These are phyloP conservation scores for Syzygium malaccense DNA, from an alignment of 441 rosid species.

Conservation along the genomic window DNA sequence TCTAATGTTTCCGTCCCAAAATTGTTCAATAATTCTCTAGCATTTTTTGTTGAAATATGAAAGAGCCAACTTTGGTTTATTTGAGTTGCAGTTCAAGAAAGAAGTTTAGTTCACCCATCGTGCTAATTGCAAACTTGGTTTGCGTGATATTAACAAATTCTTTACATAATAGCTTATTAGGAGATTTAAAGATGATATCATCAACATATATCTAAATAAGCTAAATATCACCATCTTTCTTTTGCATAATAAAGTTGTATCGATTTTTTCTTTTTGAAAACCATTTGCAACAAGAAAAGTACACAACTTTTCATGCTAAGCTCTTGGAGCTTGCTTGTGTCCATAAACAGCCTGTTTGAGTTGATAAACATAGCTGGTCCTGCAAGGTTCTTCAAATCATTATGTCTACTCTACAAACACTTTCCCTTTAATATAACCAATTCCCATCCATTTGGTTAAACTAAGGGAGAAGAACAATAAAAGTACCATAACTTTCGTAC, in stretches of 20 bases:
- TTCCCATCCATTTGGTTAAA: not conserved
- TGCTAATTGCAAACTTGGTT: no score
- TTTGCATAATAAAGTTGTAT: not conserved
- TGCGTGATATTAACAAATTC: not conserved
- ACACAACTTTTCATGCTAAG: no score
- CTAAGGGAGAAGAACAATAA: no score
- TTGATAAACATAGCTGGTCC: not conserved
- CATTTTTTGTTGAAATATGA: no score
- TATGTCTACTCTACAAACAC: not conserved
- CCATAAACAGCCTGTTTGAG: no score
- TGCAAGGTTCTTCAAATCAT: not conserved
- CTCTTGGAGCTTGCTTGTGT: no score
- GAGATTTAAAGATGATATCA: not conserved
- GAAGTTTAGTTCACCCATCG: no score
- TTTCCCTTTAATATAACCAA: no score
- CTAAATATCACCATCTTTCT: not conserved
- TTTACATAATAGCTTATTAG: not conserved
- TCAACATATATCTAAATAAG: not conserved
- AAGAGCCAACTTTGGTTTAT: not conserved
- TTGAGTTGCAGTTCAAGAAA: not conserved
- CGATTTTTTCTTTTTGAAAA: not conserved
- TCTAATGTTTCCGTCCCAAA: no score
- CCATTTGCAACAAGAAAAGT: not conserved
- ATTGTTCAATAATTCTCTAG: no score
- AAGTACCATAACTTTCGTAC: no score